Base-by-base conservation (phyloP, 2,329 filamentous ascomycete species). In the Diaporthe ampelina region DNA sequence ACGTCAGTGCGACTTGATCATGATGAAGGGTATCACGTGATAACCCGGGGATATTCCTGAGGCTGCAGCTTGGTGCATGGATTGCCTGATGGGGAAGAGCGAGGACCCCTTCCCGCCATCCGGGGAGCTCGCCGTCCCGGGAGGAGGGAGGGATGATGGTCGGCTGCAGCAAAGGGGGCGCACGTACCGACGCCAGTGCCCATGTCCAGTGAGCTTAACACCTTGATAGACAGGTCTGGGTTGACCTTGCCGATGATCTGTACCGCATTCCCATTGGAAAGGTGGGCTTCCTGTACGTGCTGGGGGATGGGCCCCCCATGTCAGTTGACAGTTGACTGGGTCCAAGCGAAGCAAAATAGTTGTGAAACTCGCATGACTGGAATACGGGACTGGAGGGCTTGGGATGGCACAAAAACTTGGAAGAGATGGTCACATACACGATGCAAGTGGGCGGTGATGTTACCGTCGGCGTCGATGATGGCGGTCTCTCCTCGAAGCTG, bases 191-290 rank as follows among this genome's bases (percentile, higher is more conserved):
- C 89, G 71, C 85, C 84, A 17, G 86, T 84, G 8, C 94, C 94
- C 67, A 95, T 88, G 82, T 96, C 93, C 69, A 90, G 88, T 21
- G 91, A 90, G 75, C 87, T 91, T 77, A 95, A 85, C 37, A 93
- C 93, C 81, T 92, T 93, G 78, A 97, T 86, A 24, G 90, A 90
- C 29, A 94, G 85, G 82, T 96, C 94, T 3, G 88, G 87, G 79
- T 94, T 92, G 61, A 97, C 94, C 82, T 95, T 95, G 77, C 94
- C 94, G 76, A 96, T 93, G 76, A 97, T 85, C 80, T 97, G 94
- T 13, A 92, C 92, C 11, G 89, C 91, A 80, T 94, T 93, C 67
- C 92, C 91, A 69, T 91, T 87, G 32, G 89, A 86, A 29, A 95
- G 89, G 79, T 95, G 93, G 1, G 90, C 86, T 75, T 95, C 93